Percentiles rank a stretch among this genome's conserved stretches.
Conservation (phyloP, 345 rosid genomes). For the Microcos paniculata region DNA sequence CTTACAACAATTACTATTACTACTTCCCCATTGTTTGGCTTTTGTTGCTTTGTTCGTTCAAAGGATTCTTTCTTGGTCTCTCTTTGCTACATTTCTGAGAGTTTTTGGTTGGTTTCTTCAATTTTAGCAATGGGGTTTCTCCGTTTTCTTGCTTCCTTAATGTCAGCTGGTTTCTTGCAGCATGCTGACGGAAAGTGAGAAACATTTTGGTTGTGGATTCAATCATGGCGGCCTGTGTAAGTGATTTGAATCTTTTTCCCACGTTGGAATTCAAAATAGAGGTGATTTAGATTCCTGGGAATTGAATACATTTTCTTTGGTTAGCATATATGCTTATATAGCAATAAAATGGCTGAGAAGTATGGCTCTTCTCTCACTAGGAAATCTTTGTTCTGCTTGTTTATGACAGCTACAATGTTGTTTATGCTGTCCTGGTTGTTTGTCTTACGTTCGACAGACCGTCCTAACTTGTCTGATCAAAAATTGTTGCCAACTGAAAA, state of each 20-base stretch:
- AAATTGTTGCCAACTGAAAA: conserved; percentile 33
- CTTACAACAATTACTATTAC: background rate
- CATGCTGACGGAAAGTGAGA: background rate
- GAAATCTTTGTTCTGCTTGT: conserved; percentile 52
- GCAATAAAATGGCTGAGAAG: conserved; percentile 57
- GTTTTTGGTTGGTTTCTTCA: background rate
- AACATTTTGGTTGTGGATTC: background rate
- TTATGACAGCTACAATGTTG: conserved; percentile 38
- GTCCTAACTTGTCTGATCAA: conserved; percentile 36
- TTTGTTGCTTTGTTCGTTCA: conserved; percentile 7
- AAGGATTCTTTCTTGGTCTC: conserved; percentile 2
- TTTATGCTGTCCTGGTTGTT: conserved; percentile 72
- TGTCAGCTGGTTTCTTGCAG: conserved; percentile 1
- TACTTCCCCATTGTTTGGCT: conserved; percentile 4
- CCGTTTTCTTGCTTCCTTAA: background rate
- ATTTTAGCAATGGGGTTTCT: background rate
- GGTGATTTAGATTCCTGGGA: conserved; percentile 2
- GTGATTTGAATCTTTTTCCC: background rate
- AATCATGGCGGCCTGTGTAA: background rate
- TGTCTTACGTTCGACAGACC: conserved; percentile 53
- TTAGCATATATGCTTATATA: conserved; percentile 7
- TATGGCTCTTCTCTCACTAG: conserved; percentile 34
- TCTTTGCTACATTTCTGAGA: background rate
- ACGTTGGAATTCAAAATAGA: background rate
- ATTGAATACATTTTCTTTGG: conserved; percentile 1